Evolutionary conservation across 305 asterid genomes (phyloP).

Genomic region (Solanum hybrid): DNA sequence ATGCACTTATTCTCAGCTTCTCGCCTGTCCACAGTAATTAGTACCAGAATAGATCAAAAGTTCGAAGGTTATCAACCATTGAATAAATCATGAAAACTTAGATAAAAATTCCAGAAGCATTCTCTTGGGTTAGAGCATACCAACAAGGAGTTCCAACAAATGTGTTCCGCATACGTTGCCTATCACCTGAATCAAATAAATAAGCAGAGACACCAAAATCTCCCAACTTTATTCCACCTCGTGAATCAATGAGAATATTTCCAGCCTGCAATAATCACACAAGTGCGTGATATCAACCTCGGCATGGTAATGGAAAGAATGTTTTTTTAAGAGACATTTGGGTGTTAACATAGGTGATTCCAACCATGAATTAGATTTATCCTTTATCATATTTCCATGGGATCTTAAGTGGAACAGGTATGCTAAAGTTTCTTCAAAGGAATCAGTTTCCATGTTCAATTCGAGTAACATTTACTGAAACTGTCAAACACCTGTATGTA

Average conservation of each 20-base stretch:
- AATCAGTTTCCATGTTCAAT: neutral
- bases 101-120: neutral
- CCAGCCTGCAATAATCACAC: constrained; percentile 16
- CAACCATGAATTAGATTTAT: neutral
- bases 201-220: constrained; percentile 24
- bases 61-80: too few relatives aligned
- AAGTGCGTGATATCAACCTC: neutral
- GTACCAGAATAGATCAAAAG: neutral
- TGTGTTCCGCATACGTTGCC: constrained; percentile 17
- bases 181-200: constrained; percentile 21
- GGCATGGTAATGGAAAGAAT: neutral
- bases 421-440: neutral
- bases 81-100: too few relatives aligned
- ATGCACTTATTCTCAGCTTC: too few relatives aligned
- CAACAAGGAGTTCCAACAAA: constrained; percentile 27
- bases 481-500: neutral
- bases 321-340: too few relatives aligned
- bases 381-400: neutral
- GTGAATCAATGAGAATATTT: constrained; percentile 18
- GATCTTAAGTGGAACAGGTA: neutral
- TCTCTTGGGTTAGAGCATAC: neutral
- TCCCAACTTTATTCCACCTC: constrained; percentile 18
- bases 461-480: neutral
- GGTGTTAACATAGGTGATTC: neutral
- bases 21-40: too few relatives aligned